These are phyloP conservation scores for Chaetoceros tenuissimus DNA, from an alignment of 108 stramenopile genomes.

Conservation along the genomic window DNA sequence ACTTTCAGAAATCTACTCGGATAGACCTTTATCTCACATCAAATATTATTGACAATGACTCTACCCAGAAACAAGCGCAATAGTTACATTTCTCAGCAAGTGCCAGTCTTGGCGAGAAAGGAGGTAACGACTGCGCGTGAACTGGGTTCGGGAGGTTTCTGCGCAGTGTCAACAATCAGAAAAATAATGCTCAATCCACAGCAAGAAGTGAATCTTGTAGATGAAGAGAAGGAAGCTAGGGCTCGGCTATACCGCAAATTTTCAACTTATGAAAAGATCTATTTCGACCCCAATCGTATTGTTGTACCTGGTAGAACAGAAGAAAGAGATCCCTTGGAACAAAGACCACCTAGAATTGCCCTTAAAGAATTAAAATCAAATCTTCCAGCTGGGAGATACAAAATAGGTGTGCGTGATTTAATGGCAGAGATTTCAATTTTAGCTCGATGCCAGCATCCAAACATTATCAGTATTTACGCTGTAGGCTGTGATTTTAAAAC, in stretches of 20 bases:
- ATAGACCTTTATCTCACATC: too few species aligned
- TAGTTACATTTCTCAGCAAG: too few species aligned
- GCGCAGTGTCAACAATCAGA: neutral
- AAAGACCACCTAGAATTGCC: neutral
- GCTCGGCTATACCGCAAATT: neutral
- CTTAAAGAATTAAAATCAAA: neutral
- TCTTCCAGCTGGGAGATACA: neutral
- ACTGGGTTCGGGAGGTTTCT: neutral
- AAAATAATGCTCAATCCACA: neutral
- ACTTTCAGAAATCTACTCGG: too few species aligned
- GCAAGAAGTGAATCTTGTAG: neutral
- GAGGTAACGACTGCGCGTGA: neutral
- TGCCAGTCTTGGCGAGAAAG: neutral
- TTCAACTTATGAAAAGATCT: neutral
- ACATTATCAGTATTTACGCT: neutral
- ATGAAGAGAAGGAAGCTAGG: neutral
- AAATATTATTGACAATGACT: too few species aligned
- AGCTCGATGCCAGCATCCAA: neutral
- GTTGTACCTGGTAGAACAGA: neutral
- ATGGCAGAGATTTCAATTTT: neutral
- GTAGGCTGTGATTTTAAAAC: neutral
- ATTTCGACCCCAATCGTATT: neutral
- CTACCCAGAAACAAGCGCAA: too few species aligned
- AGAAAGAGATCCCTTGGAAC: neutral
- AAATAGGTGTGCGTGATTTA: neutral